Evolutionary conservation across 2,329 filamentous ascomycete genomes (phyloP), one percentile per base, ranked within the genome.

Genomic region (Xylariaceae sp.): DNA sequence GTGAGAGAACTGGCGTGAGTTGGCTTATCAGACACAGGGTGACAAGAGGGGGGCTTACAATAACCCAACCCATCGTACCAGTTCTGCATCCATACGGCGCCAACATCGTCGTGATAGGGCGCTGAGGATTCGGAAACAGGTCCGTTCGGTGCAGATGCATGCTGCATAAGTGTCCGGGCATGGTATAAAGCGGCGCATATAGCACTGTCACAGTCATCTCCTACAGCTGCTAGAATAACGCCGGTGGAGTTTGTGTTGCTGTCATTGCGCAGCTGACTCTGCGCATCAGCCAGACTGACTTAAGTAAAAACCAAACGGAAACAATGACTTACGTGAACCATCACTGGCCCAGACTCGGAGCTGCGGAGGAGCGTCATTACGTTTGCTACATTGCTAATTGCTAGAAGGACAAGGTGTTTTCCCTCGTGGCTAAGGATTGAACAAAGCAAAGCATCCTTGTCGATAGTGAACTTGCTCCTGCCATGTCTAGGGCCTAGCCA

Each of bases 61-160:
- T 92, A 98, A 0, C 88, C 86, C 26, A 98, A 68, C 0, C 88
- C 88, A 59, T 97, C 92, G 56, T 89, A 89, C 88, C 89, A 96
- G 43, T 85, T 79, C 47, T 92, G 80, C 34, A 86, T 66, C 88
- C 88, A 95, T 56, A 79, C 62, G 5, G 71, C 64, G 38, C 71
- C 70, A 23, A 81, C 63, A 4, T 71, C 71, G 17, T 69, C 63
- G 12, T 62, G 1, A 64, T 60, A 40, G 68, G 60, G 17, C 73
- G 57, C 43, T 80, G 70, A 18, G 63, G 60, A 14, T n/a, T n/a
- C n/a, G n/a, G 66, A 63, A 41, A 64, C 54, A 50, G 75, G 60
- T 39, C 68, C 52, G 48, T 62, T 62, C 6, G 56, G 55, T 7
- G 60, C 58, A 39, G 76, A 70, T 53, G 62, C 61, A 11, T 62